Base-by-base conservation (phyloP, 805 yeast genomes). In the Danielia oregonensis region DNA sequence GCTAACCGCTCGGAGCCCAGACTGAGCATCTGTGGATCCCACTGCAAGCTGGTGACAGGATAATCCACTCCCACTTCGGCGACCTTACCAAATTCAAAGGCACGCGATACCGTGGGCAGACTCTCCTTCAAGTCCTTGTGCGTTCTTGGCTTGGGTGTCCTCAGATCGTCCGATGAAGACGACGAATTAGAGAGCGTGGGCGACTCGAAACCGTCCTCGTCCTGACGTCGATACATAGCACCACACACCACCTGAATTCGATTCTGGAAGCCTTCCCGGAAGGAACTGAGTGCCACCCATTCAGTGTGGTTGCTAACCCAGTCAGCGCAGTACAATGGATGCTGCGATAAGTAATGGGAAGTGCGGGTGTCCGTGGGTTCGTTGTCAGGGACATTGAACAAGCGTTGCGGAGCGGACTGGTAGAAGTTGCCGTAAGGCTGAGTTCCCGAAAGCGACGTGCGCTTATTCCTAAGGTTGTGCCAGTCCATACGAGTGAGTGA, bases 181-280 rank as follows among this genome's bases (percentile, higher is more conserved):
- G 7, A 14, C 26, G 24, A 17, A 6, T 6, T 12, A 6, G 17
- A 15, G 4, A 25, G 16, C 22, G 27, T 23, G 23, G 33, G 33
- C 23, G 29, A 14, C 25, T 25, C 34, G 12, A 11, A 22, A 25
- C 26, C 35, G 21, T 50, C 53, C 16, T 52, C 55, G 17, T 39
- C 49, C 24, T 36, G 46, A 22, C 41, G 37, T 5, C 56, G 59
- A 38, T 56, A 59, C 10, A 39, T 36, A n/a, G 51, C 31, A 6
- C 65, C 67, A 36, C 53, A 64, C 6, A 60, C 44, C 14, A 82
- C 57, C 50, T 78, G 79, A 17, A 88, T 55, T 44, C 76, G 75
- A 59, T 89, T 89, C 26, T 70, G 64, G 17, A 78, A 65, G 32
- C 86, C 95, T 55, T 89, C 97, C 39, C 84, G 74, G 54, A 79